Percentiles rank a stretch among this genome's conserved stretches.
These are phyloP conservation scores for Suillus subalutaceus DNA, from an alignment of 768 basidiomycete species.

Conservation along the genomic window DNA sequence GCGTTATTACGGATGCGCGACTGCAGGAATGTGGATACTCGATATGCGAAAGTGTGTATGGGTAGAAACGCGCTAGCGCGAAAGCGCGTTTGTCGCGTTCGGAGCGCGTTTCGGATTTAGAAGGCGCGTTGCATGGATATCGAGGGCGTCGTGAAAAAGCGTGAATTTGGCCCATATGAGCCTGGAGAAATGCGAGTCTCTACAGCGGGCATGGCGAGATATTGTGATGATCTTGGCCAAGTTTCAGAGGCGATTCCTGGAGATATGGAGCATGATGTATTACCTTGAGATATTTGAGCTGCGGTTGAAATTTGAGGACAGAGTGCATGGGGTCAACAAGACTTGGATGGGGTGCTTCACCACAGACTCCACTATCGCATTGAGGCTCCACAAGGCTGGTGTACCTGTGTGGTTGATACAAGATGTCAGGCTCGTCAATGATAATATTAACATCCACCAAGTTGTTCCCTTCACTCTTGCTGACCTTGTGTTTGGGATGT, in stretches of 20 bases:
- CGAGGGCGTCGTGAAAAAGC: no score
- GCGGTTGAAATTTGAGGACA: background rate
- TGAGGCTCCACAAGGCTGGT: conserved; percentile 1
- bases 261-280: background rate
- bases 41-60: no score
- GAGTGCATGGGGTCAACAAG: background rate
- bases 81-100: no score
- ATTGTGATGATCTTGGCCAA: conserved; percentile 2
- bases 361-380: background rate
- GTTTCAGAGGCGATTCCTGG: background rate
- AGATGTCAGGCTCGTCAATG: background rate
- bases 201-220: background rate
- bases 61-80: no score
- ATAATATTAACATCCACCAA: background rate
- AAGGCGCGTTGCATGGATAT: no score
- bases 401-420: background rate
- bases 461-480: background rate
- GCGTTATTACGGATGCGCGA: no score
- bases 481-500: background rate
- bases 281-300: background rate
- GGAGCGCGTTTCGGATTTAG: no score
- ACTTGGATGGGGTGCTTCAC: conserved; percentile 10
- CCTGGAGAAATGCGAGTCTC: no score
- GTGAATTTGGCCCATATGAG: no score
- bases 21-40: no score